Evolutionary conservation across 495 filamentous ascomycete genomes (phyloP), one percentile per base, ranked within the genome.

Genomic region (Podospora comata): DNA sequence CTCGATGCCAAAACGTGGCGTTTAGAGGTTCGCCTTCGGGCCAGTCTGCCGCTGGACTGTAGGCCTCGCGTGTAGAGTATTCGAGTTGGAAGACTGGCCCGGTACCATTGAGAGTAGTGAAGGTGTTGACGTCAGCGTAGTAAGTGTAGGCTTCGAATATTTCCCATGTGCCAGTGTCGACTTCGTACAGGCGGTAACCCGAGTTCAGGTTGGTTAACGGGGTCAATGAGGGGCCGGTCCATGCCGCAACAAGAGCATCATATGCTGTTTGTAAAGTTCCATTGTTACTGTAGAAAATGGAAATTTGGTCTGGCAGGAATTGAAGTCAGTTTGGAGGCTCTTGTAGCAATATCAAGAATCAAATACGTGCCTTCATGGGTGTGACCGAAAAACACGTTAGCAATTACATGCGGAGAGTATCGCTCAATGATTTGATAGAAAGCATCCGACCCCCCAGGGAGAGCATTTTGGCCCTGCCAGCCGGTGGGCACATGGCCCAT

Each of bases 361-460:
- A 48, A 11, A 13, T 48, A 48, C 39, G 39, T 56, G 72, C 85
- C 85, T 65, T 86, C 81, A 69, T 87, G 85, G 3, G 83, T 86
- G 73, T 87, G 85, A 7, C 85, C 85, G 65, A 82, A 88, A 74
- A 88, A 86, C 9, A 85, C 74, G 59, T 81, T 82, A 9, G 84
- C 83, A 64, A 87, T 86, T 0, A 85, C 84, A 60, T 85, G 81
- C 0, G 85, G 84, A 5, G 80, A 82, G 74, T 86, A 87, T 26
- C 85, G 81, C 66, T 84, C 83, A 13, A 87, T 79, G 54, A 88
- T 86, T 59, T 85, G 84, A 72, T 87, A 85, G 67, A 85, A 84
- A 56, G 85, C 77, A 60, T 86, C 79, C 1, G 83, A 83, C 0
- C 83, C 85, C 27, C 82, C 81, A 15, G 79, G 80, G 30, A 87